phyloP scores from a whole-genome alignment of 108 stramenopile genomes.

The Discostella pseudostelligera region DNA sequence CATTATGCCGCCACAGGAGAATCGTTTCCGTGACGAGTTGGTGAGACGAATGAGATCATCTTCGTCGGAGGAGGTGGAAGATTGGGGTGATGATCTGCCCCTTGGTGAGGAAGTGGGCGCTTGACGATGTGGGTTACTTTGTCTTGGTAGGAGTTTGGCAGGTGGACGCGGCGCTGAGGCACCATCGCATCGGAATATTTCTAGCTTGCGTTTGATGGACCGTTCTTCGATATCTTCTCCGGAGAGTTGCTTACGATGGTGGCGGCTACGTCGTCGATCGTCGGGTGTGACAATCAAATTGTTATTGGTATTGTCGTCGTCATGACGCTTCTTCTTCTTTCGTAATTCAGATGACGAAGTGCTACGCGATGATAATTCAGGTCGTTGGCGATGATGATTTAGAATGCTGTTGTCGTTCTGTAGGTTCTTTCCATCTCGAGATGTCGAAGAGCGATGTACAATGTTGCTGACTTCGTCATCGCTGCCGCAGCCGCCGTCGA shows the following conservation, averaged over 20 bases:
- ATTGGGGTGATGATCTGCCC: not conserved
- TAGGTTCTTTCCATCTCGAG: too few species aligned
- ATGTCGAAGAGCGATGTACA: too few species aligned
- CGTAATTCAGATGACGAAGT: too few species aligned
- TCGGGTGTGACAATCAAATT: not conserved
- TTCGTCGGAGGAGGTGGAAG: not conserved
- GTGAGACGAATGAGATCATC: conserved; percentile 25
- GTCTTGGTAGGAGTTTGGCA: not conserved
- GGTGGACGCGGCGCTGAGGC: too few species aligned
- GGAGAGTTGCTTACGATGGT: not conserved
- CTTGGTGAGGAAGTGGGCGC: too few species aligned
- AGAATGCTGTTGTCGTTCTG: not conserved
- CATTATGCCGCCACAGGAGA: conserved; percentile 11
- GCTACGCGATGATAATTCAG: too few species aligned
- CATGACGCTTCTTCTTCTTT: conserved; percentile 5
- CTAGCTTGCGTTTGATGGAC: conserved; percentile 34
- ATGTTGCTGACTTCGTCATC: conserved; percentile 14
- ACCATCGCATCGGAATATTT: conserved; percentile 15
- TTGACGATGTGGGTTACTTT: not conserved
- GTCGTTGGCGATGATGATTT: too few species aligned
- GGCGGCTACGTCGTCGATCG: not conserved
- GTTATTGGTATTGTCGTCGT: not conserved
- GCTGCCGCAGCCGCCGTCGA: conserved; percentile 1
- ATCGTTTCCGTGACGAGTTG: conserved; percentile 10
- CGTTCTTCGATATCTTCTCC: conserved; percentile 17